Evolutionary conservation across 2,329 filamentous ascomycete species (phyloP).

Genomic region (Epichloe coenophiala): DNA sequence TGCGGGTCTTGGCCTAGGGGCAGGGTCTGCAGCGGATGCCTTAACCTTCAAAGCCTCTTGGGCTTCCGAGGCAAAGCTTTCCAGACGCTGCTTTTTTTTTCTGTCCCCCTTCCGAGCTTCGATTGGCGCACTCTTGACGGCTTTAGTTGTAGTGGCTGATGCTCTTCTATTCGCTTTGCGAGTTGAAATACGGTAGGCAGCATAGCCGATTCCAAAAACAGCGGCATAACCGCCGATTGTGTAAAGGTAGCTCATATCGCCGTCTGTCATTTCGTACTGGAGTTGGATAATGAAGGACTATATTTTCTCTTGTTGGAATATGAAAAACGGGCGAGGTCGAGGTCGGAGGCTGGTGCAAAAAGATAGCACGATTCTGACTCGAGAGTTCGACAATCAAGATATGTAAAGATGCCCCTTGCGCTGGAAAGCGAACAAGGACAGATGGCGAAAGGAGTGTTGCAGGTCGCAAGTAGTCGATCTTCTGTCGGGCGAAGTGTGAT

Average conservation of each 20-base stretch:
- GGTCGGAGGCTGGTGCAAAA: not conserved
- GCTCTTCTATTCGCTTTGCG: slow-evolving; percentile 20
- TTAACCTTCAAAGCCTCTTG: slow-evolving; percentile 28
- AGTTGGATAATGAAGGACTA: not conserved
- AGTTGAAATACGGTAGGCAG: slow-evolving; percentile 22
- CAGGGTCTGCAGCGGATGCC: slow-evolving; percentile 6
- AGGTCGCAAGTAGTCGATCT: not conserved
- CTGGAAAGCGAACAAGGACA: not conserved
- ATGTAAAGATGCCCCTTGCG: not conserved
- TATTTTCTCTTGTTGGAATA: not conserved
- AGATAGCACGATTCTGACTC: not conserved
- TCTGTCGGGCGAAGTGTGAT: not conserved
- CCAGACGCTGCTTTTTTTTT: slow-evolving; percentile 33
- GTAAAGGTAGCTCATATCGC: slow-evolving; percentile 21
- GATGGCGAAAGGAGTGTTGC: not conserved
- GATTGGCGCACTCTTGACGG: slow-evolving; percentile 15
- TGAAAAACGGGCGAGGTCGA: not conserved
- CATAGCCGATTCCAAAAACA: slow-evolving; percentile 22
- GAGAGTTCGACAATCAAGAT: not conserved
- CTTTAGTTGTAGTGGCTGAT: slow-evolving; percentile 14
- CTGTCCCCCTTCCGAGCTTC: slow-evolving; percentile 27
- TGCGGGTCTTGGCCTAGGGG: slow-evolving; percentile 7
- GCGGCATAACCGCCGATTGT: slow-evolving; percentile 24
- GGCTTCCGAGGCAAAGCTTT: slow-evolving; percentile 24
- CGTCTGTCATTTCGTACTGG: slow-evolving; percentile 17